These are phyloP conservation scores for Pachyrhizus erosus DNA, from an alignment of 306 rosid genomes.

Conservation along the genomic window DNA sequence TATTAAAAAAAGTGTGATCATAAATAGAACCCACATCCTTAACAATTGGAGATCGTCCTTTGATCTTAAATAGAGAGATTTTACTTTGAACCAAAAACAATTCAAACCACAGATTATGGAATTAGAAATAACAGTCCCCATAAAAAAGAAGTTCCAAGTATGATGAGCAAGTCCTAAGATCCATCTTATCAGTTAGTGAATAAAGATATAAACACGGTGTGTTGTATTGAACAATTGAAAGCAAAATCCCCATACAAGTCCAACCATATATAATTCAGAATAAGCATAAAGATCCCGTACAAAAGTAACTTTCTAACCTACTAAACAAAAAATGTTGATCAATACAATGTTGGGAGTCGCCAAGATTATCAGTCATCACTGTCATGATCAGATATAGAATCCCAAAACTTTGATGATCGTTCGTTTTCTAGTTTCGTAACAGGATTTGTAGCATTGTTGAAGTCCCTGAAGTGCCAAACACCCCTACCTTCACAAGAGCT, in stretches of 20 bases:
- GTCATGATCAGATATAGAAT: slow-evolving; percentile 46
- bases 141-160: too few species aligned
- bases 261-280: neutral
- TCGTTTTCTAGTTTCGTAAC: slow-evolving; percentile 35
- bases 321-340: neutral
- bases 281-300: neutral
- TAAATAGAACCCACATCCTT: neutral
- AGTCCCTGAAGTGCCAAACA: slow-evolving; percentile 56
- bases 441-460: slow-evolving; percentile 53
- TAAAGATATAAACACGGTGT: neutral
- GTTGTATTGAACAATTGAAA: neutral
- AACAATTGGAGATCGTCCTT: too few species aligned
- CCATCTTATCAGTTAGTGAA: neutral
- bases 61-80: too few species aligned
- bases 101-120: too few species aligned
- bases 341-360: neutral
- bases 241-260: neutral
- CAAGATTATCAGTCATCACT: neutral
- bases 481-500: slow-evolving; percentile 27
- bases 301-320: neutral
- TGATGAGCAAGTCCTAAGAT: too few species aligned
- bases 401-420: slow-evolving; percentile 70
- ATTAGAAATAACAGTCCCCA: too few species aligned
- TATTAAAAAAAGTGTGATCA: neutral
- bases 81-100: too few species aligned